phyloP scores from a whole-genome alignment of 768 basidiomycete genomes.

The Glaciozyma martinii region DNA sequence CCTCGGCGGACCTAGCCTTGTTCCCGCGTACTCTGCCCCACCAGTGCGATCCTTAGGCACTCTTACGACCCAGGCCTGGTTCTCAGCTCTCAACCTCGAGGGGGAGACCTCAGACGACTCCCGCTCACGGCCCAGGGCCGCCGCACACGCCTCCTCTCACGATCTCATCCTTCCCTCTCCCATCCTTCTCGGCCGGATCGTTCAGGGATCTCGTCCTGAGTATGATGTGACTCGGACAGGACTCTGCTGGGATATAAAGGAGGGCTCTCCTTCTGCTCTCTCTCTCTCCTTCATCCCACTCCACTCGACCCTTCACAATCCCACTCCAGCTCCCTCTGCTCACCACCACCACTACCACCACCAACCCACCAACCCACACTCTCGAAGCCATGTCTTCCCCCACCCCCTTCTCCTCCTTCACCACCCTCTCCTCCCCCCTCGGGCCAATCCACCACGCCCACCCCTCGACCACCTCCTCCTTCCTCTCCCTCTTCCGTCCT shows the following conservation, averaged over 20 bases:
- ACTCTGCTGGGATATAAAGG: background rate
- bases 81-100: too few species aligned
- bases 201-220: too few species aligned
- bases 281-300: background rate
- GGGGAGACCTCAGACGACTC: too few species aligned
- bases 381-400: background rate
- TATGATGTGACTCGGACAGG: background rate
- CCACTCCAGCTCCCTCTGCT: background rate
- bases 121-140: too few species aligned
- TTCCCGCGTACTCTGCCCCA: too few species aligned
- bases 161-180: too few species aligned
- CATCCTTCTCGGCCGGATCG: too few species aligned
- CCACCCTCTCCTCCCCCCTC: conserved; percentile 1
- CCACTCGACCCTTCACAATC: background rate
- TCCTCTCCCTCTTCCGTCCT: background rate
- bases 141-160: too few species aligned
- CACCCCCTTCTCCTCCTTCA: background rate
- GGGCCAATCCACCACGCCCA: background rate
- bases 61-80: too few species aligned
- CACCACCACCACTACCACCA: background rate
- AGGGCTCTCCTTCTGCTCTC: background rate
- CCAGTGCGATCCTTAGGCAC: too few species aligned
- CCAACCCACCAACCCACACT: background rate
- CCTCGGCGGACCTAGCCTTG: too few species aligned
- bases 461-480: background rate